These are phyloP conservation scores for Chlorella sp. DNA, from an alignment of 139 green algal genomes.

Conservation along the genomic window DNA sequence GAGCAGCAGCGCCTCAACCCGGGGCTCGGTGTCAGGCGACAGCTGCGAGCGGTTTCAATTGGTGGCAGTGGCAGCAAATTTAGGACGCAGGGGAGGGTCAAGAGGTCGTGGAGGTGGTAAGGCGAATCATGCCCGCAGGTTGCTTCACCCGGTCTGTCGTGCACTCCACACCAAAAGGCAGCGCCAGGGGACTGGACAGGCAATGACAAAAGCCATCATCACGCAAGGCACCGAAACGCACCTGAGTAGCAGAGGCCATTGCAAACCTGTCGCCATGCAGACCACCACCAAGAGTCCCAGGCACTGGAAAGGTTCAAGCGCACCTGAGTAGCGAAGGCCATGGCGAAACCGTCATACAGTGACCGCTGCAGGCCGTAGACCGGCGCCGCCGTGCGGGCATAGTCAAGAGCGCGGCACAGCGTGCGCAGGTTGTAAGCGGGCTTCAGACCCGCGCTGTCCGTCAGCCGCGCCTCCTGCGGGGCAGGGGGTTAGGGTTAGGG, in stretches of 20 bases:
- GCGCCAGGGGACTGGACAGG: too few relatives aligned
- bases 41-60: too few relatives aligned
- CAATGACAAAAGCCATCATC: too few relatives aligned
- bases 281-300: neutral
- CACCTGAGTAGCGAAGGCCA: slow-evolving; percentile 93
- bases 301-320: too few relatives aligned
- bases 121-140: too few relatives aligned
- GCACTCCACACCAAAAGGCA: too few relatives aligned
- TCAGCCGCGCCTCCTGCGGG: slow-evolving; percentile 50
- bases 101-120: too few relatives aligned
- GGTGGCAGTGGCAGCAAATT: too few relatives aligned
- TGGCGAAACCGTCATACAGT: slow-evolving; percentile 88
- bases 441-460: slow-evolving; percentile 79
- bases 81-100: too few relatives aligned
- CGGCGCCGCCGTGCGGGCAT: slow-evolving; percentile 53
- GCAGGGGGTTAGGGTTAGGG: neutral
- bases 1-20: slow-evolving; percentile 67
- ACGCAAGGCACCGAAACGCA: too few relatives aligned
- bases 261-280: neutral
- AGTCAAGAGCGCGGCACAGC: slow-evolving; percentile 87
- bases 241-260: slow-evolving; percentile 1
- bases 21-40: slow-evolving; percentile 24
- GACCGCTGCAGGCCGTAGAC: slow-evolving; percentile 84
- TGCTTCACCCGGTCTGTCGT: too few relatives aligned
- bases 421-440: slow-evolving; percentile 93